Conservation (phyloP, 371 early-diverging fungal genomes). For the Mycotypha africana region DNA sequence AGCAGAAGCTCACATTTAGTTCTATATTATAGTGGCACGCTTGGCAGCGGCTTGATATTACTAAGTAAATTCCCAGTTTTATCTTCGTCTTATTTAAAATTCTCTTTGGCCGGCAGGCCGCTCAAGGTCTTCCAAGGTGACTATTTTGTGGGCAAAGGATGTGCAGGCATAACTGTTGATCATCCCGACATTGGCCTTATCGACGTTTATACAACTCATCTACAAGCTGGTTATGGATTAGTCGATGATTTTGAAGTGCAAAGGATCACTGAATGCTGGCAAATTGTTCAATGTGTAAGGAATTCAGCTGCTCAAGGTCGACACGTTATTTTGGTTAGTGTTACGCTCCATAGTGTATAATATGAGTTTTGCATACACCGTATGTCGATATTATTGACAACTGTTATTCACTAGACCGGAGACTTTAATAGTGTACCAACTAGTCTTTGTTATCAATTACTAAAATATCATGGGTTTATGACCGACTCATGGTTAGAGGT, state of each 20-base stretch:
- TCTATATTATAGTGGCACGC: slow-evolving; percentile 39
- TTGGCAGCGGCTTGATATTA: slow-evolving; percentile 55
- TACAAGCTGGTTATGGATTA: slow-evolving; percentile 52
- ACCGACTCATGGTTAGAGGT: slow-evolving; percentile 52
- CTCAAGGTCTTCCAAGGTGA: slow-evolving; percentile 55
- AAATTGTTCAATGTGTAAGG: slow-evolving; percentile 40
- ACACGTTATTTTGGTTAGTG: slow-evolving; percentile 50
- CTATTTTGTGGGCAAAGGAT: slow-evolving; percentile 59
- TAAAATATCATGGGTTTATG: slow-evolving; percentile 44
- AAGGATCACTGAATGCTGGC: slow-evolving; percentile 59
- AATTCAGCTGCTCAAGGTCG: slow-evolving; percentile 41
- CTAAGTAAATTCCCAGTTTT: slow-evolving; percentile 49
- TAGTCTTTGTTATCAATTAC: slow-evolving; percentile 35
- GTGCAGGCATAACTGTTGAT: slow-evolving; percentile 42
- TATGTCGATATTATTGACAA: too few relatives aligned
- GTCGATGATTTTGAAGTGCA: slow-evolving; percentile 46
- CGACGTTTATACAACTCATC: slow-evolving; percentile 59
- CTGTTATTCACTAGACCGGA: too few relatives aligned
- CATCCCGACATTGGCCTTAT: slow-evolving; percentile 55
- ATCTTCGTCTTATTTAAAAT: slow-evolving; percentile 39
- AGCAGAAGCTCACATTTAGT: neutral
- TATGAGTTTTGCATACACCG: too few relatives aligned
- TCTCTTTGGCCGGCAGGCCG: slow-evolving; percentile 52
- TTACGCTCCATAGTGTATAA: neutral
- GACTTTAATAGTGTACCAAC: slow-evolving; percentile 56